Base-by-base conservation (phyloP, 169 alveolate genomes). In the Plasmodium vinckei region DNA sequence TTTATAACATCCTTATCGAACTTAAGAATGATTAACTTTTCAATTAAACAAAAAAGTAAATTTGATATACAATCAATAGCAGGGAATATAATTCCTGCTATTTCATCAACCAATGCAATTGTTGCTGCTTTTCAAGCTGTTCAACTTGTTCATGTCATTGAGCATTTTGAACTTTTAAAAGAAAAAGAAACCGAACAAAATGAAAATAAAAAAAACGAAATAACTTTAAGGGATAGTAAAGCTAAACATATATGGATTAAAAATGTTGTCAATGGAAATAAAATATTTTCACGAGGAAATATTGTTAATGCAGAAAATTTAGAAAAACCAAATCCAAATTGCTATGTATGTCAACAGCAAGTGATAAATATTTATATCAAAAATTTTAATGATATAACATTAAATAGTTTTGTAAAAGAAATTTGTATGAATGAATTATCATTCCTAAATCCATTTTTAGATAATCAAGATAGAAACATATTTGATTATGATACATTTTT, bases 51-150 rank as follows among this genome's bases (percentile, higher is more conserved):
- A 47, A 88, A 91, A 87, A 92, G 94, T 73, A 87, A 92, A 27
- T 95, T 94, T 91, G 93, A 93, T 72, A 87, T 97, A 15, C 98
- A 98, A 72, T 96, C 98, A 44, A 98, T 98, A 19, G 99, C 99
- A 9, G 99, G 99, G n/a, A 96, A 98, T 68, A 98, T 98, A 51
- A 95, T 97, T 3, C 99, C 99, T 0, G 99, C 99, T 23, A 95
- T 98, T 54, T 98, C 99, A 3, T 94, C 98, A 39, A 97, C 99
- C 2, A 98, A 97, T 94, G 98, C 99, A 0, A 95, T 98, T 9
- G 98, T 97, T 19, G 98, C 99, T 64, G 97, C 98, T 0, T 77
- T 96, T 4, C 98, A 97, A 93, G 98, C 96, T 5, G 60, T 94
- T 46, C 99, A 98, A 92, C 92, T 95, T 25, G 67, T 94, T 39